phyloP scores from a whole-genome alignment of 768 basidiomycete species.

The Auriscalpium microsporum region DNA sequence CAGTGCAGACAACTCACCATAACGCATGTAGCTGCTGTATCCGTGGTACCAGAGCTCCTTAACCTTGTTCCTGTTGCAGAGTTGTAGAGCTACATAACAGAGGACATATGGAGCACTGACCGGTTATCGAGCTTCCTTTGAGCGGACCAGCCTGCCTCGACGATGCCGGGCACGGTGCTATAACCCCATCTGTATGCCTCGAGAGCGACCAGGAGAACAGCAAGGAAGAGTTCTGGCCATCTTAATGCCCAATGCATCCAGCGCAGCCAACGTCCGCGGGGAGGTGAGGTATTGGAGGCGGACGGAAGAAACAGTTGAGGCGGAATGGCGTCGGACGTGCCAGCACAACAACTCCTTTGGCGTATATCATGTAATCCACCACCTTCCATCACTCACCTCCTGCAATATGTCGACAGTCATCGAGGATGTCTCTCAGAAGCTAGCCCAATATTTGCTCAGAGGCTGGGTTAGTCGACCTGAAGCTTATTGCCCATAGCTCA shows the following conservation, averaged over 20 bases:
- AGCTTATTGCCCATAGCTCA: background rate
- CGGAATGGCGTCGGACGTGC: background rate
- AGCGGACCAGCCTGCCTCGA: conserved; percentile 38
- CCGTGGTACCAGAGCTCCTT: conserved; percentile 87
- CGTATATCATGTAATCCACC: background rate
- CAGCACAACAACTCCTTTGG: background rate
- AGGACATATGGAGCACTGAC: conserved; percentile 27
- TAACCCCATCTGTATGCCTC: conserved; percentile 18
- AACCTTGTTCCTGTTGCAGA: conserved; percentile 46
- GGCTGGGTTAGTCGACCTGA: conserved; percentile 51
- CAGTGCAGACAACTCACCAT: conserved; percentile 39
- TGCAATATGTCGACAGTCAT: conserved; percentile 39
- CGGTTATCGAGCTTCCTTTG: conserved; percentile 49
- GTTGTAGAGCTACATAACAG: background rate
- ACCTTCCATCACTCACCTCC: background rate
- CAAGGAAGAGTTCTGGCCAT: conserved; percentile 43
- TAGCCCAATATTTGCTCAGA: conserved; percentile 67
- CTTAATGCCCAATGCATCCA: conserved; percentile 35
- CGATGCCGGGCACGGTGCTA: conserved; percentile 3
- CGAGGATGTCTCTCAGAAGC: conserved; percentile 44
- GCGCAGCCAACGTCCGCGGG: conserved; percentile 12
- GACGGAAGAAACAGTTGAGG: background rate
- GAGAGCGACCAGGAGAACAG: conserved; percentile 30
- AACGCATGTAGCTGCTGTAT: conserved; percentile 79
- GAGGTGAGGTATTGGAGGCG: background rate